These are phyloP conservation scores for Solanum megistacrolobum DNA, from an alignment of 257 asterid species.

Conservation along the genomic window DNA sequence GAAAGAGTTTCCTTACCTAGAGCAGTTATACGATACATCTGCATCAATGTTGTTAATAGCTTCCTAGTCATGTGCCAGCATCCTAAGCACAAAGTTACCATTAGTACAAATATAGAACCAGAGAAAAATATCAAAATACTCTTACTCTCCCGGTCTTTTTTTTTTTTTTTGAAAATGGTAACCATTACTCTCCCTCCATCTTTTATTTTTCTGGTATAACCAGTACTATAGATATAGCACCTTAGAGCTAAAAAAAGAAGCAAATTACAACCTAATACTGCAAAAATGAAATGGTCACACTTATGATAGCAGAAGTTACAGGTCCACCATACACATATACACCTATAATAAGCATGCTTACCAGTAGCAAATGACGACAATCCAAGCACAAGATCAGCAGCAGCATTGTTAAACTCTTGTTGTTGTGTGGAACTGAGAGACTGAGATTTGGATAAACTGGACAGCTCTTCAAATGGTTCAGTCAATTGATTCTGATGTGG, in stretches of 20 bases:
- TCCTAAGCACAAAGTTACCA: neutral
- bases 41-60: neutral
- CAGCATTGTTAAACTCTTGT: slow-evolving; percentile 84
- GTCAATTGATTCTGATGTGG: slow-evolving; percentile 50
- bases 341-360: slow-evolving; percentile 10
- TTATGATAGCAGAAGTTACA: neutral
- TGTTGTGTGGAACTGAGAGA: slow-evolving; percentile 48
- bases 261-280: neutral
- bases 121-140: neutral
- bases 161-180: neutral
- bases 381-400: slow-evolving; percentile 70
- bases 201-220: neutral
- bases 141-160: neutral
- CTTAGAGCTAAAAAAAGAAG: neutral
- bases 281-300: neutral
- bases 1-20: slow-evolving; percentile 33
- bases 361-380: slow-evolving; percentile 86
- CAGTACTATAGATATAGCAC: neutral
- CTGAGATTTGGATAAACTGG: slow-evolving; percentile 43
- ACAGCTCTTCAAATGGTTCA: slow-evolving; percentile 51
- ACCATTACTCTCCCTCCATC: neutral
- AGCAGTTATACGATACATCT: neutral
- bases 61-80: neutral
- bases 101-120: neutral
- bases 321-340: neutral